Percentiles rank a stretch among this genome's conserved stretches.
Conservation (phyloP, 306 rosid species). For the Lupinus albus region DNA sequence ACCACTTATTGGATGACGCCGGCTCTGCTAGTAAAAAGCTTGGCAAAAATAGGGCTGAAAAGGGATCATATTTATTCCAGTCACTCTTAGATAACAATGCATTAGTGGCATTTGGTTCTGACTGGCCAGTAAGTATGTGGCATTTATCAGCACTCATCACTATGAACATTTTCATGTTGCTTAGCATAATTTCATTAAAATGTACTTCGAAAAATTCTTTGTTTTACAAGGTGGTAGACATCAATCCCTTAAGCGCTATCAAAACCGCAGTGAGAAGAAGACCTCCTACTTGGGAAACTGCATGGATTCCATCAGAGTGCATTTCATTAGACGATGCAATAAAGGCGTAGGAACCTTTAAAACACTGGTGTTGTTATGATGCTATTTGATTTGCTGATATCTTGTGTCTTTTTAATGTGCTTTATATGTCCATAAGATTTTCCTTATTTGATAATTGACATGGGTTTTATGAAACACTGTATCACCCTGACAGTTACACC, state of each 20-base stretch:
- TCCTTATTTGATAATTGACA: neutral
- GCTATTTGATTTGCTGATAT: constrained; percentile 32
- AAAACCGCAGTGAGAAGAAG: constrained; percentile 66
- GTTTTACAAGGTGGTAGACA: constrained; percentile 57
- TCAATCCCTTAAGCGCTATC: constrained; percentile 74
- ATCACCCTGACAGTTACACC: constrained; percentile 61
- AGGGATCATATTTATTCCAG: constrained; percentile 64
- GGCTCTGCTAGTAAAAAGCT: constrained; percentile 65
- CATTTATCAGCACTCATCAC: constrained; percentile 12
- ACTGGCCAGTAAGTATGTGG: constrained; percentile 74
- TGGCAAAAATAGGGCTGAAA: constrained; percentile 80
- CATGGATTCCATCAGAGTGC: constrained; percentile 80
- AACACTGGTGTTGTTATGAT: constrained; percentile 1
- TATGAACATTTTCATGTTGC: constrained; percentile 12
- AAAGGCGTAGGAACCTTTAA: constrained; percentile 60
- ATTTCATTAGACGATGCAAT: constrained; percentile 66
- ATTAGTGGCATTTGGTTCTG: constrained; percentile 75
- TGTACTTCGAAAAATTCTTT: constrained; percentile 25
- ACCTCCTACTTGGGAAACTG: constrained; percentile 60
- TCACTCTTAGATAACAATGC: constrained; percentile 63
- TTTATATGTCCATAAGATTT: neutral
- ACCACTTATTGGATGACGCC: constrained; percentile 71
- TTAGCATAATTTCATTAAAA: neutral
- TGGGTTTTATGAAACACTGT: constrained; percentile 19
- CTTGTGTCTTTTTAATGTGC: neutral